Evolutionary conservation across 2,329 filamentous ascomycete species (phyloP).

Genomic region (Rhynchosporium graminicola): DNA sequence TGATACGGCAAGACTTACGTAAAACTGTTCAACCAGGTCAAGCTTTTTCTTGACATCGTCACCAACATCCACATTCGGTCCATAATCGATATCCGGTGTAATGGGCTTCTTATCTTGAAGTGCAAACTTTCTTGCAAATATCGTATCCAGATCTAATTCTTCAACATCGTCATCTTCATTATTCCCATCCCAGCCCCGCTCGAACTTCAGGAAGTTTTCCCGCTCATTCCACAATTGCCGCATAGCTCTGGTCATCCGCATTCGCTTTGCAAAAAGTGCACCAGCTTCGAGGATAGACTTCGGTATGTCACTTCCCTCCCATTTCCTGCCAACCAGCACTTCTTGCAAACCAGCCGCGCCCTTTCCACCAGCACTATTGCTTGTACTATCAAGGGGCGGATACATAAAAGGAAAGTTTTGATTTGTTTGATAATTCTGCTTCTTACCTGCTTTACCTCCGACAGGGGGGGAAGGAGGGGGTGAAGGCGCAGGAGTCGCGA

Average conservation of each 20-base stretch:
- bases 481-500: slow-evolving; percentile 95
- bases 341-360: slow-evolving; percentile 80
- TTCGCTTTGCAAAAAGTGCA: slow-evolving; percentile 83
- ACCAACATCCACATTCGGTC: slow-evolving; percentile 52
- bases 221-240: slow-evolving; percentile 94
- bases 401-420: slow-evolving; percentile 99
- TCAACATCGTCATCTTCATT: slow-evolving; percentile 45
- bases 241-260: slow-evolving; percentile 88
- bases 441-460: slow-evolving; percentile 92
- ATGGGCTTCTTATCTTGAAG: slow-evolving; percentile 46
- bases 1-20: slow-evolving; percentile 59
- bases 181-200: slow-evolving; percentile 75
- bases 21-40: slow-evolving; percentile 77
- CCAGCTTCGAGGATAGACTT: slow-evolving; percentile 94
- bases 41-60: slow-evolving; percentile 65
- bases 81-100: slow-evolving; percentile 48
- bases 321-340: slow-evolving; percentile 75
- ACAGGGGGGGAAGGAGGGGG: slow-evolving; percentile 86
- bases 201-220: slow-evolving; percentile 86
- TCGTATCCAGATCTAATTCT: slow-evolving; percentile 46
- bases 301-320: slow-evolving; percentile 93
- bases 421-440: slow-evolving; percentile 99
- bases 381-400: slow-evolving; percentile 83
- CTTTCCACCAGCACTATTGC: slow-evolving; percentile 88
- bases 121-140: slow-evolving; percentile 45